Conservation (phyloP, 352 stramenopile species). For the Phytopythium boreale region DNA sequence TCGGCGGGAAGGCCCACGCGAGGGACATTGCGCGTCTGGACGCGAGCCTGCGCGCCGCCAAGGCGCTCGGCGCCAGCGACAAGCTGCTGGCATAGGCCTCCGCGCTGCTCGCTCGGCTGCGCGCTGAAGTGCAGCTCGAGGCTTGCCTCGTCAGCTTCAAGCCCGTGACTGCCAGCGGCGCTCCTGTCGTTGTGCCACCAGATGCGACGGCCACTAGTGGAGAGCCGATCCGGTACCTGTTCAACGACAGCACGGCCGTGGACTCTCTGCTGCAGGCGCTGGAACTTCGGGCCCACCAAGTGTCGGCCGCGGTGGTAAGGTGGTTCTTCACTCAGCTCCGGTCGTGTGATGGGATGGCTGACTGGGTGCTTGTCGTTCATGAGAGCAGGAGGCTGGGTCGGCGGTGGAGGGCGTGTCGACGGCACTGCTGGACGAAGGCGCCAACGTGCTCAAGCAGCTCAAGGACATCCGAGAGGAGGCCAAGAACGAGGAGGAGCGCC, state of each 20-base stretch:
- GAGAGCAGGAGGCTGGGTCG: constrained; percentile 30
- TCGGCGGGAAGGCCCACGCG: constrained; percentile 45
- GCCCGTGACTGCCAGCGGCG: constrained; percentile 20
- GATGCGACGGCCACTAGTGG: not conserved
- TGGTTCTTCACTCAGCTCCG: not conserved
- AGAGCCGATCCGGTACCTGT: constrained; percentile 31
- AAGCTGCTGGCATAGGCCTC: constrained; percentile 47
- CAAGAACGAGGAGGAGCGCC: constrained; percentile 74
- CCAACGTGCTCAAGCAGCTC: constrained; percentile 60
- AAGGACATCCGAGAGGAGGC: constrained; percentile 81
- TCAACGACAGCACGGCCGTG: constrained; percentile 42
- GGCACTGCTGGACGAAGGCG: constrained; percentile 56
- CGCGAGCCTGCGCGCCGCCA: constrained; percentile 53
- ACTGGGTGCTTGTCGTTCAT: constrained; percentile 5
- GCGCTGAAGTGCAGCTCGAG: constrained; percentile 68
- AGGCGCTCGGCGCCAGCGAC: constrained; percentile 45
- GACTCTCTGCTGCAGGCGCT: constrained; percentile 66
- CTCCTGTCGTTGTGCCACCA: constrained; percentile 4
- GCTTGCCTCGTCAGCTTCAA: constrained; percentile 49
- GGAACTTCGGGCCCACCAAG: constrained; percentile 50
- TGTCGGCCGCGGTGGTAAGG: constrained; percentile 47
- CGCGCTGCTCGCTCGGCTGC: constrained; percentile 49
- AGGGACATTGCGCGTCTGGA: constrained; percentile 64
- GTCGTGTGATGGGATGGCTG: not conserved
- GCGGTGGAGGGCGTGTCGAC: constrained; percentile 49